Conservation (phyloP, 2,329 filamentous ascomycete genomes). For the Pyrenophora graminea region DNA sequence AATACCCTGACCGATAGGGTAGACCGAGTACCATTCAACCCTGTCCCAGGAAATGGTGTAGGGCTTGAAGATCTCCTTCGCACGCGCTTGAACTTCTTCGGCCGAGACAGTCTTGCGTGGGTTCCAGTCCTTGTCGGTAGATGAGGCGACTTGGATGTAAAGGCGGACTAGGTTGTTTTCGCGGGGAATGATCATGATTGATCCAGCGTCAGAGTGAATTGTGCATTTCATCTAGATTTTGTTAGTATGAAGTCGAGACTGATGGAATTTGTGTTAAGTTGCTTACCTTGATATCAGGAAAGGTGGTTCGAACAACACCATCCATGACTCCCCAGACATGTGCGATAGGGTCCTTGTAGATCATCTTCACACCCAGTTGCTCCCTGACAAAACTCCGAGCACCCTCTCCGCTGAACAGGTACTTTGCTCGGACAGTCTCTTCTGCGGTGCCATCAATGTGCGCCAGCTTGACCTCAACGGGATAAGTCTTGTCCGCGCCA, state of each 20-base stretch:
- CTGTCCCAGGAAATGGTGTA: slow-evolving; percentile 67
- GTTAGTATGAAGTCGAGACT: slow-evolving; percentile 11
- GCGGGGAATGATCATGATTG: slow-evolving; percentile 66
- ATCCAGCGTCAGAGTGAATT: slow-evolving; percentile 67
- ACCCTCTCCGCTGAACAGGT: slow-evolving; percentile 66
- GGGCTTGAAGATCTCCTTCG: slow-evolving; percentile 63
- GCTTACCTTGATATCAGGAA: slow-evolving; percentile 64
- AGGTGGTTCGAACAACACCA: slow-evolving; percentile 64
- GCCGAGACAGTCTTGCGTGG: slow-evolving; percentile 63
- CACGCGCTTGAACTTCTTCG: slow-evolving; percentile 62
- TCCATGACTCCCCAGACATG: slow-evolving; percentile 72
- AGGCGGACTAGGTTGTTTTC: slow-evolving; percentile 60
- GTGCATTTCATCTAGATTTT: slow-evolving; percentile 64
- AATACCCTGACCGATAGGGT: slow-evolving; percentile 68
- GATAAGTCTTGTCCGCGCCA: slow-evolving; percentile 68
- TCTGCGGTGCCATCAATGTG: slow-evolving; percentile 72
- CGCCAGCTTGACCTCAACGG: slow-evolving; percentile 76
- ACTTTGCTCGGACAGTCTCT: slow-evolving; percentile 68
- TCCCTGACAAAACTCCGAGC: slow-evolving; percentile 64
- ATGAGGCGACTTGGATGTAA: slow-evolving; percentile 65
- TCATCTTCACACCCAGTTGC: slow-evolving; percentile 68
- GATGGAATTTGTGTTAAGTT: background rate
- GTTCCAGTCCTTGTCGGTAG: slow-evolving; percentile 64
- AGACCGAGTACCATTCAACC: slow-evolving; percentile 69
- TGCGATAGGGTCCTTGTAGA: slow-evolving; percentile 65